These are phyloP conservation scores for Sporothrix schenckii DNA, from an alignment of 2,329 filamentous ascomycete species.

Conservation along the genomic window DNA sequence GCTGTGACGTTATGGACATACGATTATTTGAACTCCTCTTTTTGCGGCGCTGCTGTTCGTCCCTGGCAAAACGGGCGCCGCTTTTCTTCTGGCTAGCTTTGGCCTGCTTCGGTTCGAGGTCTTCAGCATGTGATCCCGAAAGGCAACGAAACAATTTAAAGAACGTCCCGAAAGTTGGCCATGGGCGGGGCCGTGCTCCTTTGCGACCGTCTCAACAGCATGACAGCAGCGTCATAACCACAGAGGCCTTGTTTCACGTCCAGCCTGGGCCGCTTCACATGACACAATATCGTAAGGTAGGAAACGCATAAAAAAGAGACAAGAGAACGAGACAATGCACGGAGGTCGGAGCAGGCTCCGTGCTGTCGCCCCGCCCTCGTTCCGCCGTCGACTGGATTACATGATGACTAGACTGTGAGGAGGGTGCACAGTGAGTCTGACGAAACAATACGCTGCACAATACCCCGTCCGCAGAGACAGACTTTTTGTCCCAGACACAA, in stretches of 20 bases:
- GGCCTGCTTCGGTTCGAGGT: neutral
- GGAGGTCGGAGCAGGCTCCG: slow-evolving; percentile 14
- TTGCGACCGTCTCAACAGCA: neutral
- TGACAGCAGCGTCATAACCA: too few relatives aligned
- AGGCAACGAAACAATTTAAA: neutral
- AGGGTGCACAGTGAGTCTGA: neutral
- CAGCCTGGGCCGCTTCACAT: neutral
- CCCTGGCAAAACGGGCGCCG: too few relatives aligned
- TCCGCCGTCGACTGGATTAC: neutral
- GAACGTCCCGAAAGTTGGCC: neutral
- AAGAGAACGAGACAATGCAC: neutral
- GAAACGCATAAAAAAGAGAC: neutral
- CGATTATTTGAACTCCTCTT: too few relatives aligned
- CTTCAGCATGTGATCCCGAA: neutral
- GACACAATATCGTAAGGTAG: neutral
- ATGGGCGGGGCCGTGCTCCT: slow-evolving; percentile 14
- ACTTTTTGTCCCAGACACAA: neutral
- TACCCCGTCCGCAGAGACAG: neutral
- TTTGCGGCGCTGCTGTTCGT: too few relatives aligned
- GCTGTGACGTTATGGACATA: too few relatives aligned
- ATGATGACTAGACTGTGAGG: slow-evolving; percentile 5
- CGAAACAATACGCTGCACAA: neutral
- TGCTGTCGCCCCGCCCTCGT: neutral
- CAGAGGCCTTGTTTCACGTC: neutral
- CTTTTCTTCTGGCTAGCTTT: too few relatives aligned